Conservation (phyloP, 495 filamentous ascomycete species). For the Hyaloscypha hepaticicola region DNA sequence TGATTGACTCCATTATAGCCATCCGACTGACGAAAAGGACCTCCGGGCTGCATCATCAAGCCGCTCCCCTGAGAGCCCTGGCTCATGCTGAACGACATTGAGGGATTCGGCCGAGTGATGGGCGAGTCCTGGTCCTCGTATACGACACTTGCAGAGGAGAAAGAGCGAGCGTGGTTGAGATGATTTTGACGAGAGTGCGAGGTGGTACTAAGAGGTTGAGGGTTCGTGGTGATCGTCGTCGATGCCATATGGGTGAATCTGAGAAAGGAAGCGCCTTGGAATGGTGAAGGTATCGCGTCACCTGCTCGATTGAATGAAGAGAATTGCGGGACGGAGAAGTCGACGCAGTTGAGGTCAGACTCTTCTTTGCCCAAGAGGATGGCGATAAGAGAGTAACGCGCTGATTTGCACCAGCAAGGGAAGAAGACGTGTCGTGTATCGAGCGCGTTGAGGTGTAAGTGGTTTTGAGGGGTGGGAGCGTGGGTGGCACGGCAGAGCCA, state of each 20-base stretch:
- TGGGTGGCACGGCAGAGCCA: background rate
- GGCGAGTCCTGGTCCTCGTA: slow-evolving; percentile 22
- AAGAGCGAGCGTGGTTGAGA: slow-evolving; percentile 19
- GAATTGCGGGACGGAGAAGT: background rate
- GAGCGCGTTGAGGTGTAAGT: slow-evolving; percentile 27
- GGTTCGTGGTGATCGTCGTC: slow-evolving; percentile 27
- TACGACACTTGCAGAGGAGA: slow-evolving; percentile 19
- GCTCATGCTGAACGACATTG: slow-evolving; percentile 35
- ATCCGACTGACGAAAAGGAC: slow-evolving; percentile 29
- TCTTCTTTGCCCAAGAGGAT: slow-evolving; percentile 12
- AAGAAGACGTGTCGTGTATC: slow-evolving; percentile 25
- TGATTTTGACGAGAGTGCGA: slow-evolving; percentile 26
- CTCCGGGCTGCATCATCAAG: slow-evolving; percentile 29
- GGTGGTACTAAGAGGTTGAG: slow-evolving; percentile 26
- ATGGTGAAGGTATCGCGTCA: slow-evolving; percentile 13
- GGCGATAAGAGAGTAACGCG: slow-evolving; percentile 20
- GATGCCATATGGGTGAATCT: slow-evolving; percentile 26
- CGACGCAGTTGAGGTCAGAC: background rate
- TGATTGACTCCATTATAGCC: slow-evolving; percentile 37
- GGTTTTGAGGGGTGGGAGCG: slow-evolving; percentile 13
- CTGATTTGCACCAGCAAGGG: slow-evolving; percentile 9
- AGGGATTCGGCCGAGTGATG: slow-evolving; percentile 11
- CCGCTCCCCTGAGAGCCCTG: slow-evolving; percentile 30
- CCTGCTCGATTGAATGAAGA: slow-evolving; percentile 7
- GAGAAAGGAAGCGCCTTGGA: slow-evolving; percentile 5